Evolutionary conservation across 768 basidiomycete species (phyloP), one percentile per base, ranked within the genome.

Genomic region (Tubosaeta sp.): DNA sequence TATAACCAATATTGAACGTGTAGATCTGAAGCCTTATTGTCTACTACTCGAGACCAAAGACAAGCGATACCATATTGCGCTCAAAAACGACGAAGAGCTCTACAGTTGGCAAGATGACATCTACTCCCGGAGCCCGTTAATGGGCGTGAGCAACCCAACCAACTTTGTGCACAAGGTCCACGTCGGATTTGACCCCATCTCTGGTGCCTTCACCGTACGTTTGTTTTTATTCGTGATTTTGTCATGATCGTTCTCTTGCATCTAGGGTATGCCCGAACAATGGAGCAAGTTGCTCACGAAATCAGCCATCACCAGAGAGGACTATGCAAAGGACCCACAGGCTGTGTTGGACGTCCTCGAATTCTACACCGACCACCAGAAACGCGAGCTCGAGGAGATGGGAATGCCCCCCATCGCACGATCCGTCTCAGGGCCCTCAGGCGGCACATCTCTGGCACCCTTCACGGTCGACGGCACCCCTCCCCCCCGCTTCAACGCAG

Each of bases 131-230:
- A 91, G 89, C 63, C 93, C 95, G 3, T 76, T 94, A 45, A 91
- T 95, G 85, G 92, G 95, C 26, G 90, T 95, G 41, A 87, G 86
- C 67, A 88, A 88, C 59, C 95, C 95, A 0, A 97, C 95, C 8
- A 95, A 99, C 70, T 98, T 99, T 65, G 92, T 97, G 0, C 95
- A 99, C 74, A 94, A 97, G 67, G 94, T 98, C 3, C 95, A 98
- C 70, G 95, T 98, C 51, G 95, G 94, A 3, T 97, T 95, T 61
- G 95, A 99, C 72, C 91, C 94, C 2, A 76, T 90, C 41, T 88
- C 88, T 38, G 95, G 95, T 11, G 92, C 85, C 14, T 99, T 99
- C 70, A 97, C 95, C 14, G 92, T 91, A 62, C 60, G 89, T 78
- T 27, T 42, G 34, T n/a, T 16, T 51, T 48, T 19, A 31, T 16